phyloP scores from a whole-genome alignment of 768 basidiomycete genomes.

The Megacollybia marginata region DNA sequence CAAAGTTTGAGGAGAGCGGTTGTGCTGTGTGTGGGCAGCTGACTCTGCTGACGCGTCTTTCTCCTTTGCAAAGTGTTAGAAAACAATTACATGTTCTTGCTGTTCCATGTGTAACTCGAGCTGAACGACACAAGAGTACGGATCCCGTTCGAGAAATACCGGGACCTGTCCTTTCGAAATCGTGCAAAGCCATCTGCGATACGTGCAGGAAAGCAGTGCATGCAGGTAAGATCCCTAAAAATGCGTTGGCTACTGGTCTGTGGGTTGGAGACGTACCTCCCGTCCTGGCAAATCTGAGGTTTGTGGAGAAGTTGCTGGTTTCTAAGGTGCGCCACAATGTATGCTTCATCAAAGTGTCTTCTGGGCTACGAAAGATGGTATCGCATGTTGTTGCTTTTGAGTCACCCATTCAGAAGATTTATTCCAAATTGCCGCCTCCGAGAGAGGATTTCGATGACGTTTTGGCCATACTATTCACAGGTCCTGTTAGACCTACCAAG shows the following conservation, averaged over 20 bases:
- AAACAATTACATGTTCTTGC: neutral
- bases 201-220: neutral
- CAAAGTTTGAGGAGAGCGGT: neutral
- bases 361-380: slow-evolving; percentile 10
- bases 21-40: slow-evolving; percentile 5
- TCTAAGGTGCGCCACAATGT: slow-evolving; percentile 2
- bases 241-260: slow-evolving; percentile 16
- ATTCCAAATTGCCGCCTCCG: slow-evolving; percentile 12
- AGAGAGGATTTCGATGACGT: neutral
- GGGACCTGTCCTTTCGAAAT: neutral
- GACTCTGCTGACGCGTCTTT: neutral
- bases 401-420: slow-evolving; percentile 6
- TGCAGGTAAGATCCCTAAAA: slow-evolving; percentile 2
- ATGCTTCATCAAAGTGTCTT: slow-evolving; percentile 4
- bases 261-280: slow-evolving; percentile 18
- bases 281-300: slow-evolving; percentile 7
- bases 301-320: slow-evolving; percentile 9
- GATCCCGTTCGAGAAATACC: neutral
- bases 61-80: neutral
- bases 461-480: slow-evolving; percentile 10
- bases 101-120: neutral
- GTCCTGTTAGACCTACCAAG: slow-evolving; percentile 5
- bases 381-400: slow-evolving; percentile 15
- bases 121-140: neutral
- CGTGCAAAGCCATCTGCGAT: neutral